Base-by-base conservation (phyloP, 148 eudicot genomes). In the Pouteria glomerata region DNA sequence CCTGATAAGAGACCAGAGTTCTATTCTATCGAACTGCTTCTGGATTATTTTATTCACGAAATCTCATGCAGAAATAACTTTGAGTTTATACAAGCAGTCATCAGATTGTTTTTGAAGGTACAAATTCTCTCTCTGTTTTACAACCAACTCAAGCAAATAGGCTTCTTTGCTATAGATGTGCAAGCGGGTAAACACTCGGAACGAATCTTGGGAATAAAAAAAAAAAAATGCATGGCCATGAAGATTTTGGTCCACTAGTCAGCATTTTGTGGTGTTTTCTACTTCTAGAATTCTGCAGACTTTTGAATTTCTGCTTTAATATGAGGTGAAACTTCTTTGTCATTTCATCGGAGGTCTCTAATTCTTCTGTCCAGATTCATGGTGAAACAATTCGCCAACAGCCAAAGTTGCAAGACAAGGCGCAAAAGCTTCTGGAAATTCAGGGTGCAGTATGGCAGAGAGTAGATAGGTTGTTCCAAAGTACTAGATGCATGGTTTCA, bases 81-180 rank as follows among this genome's bases (percentile, higher is more conserved):
- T 30, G 99, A 96, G 81, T 92, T 92, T 67, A 57, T 96, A 45
- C 99, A 96, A 69, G 99, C 99, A 48, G 74, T 90, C 26, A 76
- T 90, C 73, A 79, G 96, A 80, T 66, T 92, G 70, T 96, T 96
- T 80, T 84, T 96, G 71, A 96, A 90, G 99, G 99, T 96, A 73
- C 30, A 31, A 8, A 57, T 59, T 63, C 57, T 37, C 39, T 21
- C 50, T 16, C 26, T 16, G 30, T 21, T 66, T 55, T 24, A 13
- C 45, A 68, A 10, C 56, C 57, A 48, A 29, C 27, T 63, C 47
- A 10, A n/a, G n/a, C 10, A 39, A 10, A 39, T 39, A 35, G 26
- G 21, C 27, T 23, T 37, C 44, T 35, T 34, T 26, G 10, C 66
- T 23, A 63, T 39, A 0, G 48, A 37, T 63, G 52, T 44, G 16